Evolutionary conservation across 257 asterid species (phyloP), one percentile per base, ranked within the genome.

Genomic region (Solanum virginianum): DNA sequence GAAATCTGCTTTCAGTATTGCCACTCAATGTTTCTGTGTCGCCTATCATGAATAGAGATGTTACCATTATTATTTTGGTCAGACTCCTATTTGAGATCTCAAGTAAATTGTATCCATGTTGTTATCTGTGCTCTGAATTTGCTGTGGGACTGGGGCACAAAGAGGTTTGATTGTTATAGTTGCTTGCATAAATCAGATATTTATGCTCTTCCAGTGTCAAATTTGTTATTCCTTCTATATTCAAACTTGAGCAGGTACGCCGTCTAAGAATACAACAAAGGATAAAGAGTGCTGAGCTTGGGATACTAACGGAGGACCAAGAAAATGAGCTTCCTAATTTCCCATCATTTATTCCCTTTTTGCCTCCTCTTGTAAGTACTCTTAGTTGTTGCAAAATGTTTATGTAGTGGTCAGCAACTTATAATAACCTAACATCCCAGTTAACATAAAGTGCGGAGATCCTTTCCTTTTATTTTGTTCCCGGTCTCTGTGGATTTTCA

Each of bases 271-370:
- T 96, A 89, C 98, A 94, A 60, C 98, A 95, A 83, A 91, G 97
- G 87, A 88, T 96, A 18, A 95, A 90, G 87, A 91, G 77, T 70
- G 90, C 91, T 11, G 99, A 96, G 91, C 94, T 93, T 57, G 99
- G 99, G 82, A 91, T 96, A 65, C 66, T 53, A 68, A 90, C 88
- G 60, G 98, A 96, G 11, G 92, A 89, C 70, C 93, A 89, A 85
- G 98, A 93, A 85, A 92, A 92, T 81, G 99, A 96, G 86, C 95
- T 96, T 88, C 98, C 98, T 55, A 87, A 90, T 89, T 96, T 93
- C 87, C 99, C 98, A 66, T 96, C 99, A 5, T 96, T 94, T 86
- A 96, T 96, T 86, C 99, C 99, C 1, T 96, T 96, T 91, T 90
- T 96, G 92, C 99, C 99, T 72, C 99, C 99, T 81, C 55, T 96